Conservation (phyloP, 2,329 filamentous ascomycete genomes). For the Aplosporella prunicola region DNA sequence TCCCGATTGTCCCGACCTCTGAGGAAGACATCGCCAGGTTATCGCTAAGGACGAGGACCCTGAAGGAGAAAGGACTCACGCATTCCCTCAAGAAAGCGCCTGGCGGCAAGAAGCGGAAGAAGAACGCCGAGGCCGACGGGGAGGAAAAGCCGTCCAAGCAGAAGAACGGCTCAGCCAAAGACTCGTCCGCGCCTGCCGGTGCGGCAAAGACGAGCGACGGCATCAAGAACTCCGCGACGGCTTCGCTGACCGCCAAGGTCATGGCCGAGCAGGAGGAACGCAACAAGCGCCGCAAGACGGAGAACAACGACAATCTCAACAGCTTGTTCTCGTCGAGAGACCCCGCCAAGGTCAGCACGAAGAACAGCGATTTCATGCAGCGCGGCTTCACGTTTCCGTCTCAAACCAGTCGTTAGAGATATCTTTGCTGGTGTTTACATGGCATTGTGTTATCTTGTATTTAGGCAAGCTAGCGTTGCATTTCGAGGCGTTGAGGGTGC, state of each 20-base stretch:
- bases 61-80: constrained; percentile 63
- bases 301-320: constrained; percentile 41
- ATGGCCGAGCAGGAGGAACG: constrained; percentile 75
- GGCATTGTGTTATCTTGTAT: too few relatives aligned
- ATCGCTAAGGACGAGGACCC: constrained; percentile 53
- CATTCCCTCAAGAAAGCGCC: constrained; percentile 79
- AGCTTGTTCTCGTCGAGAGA: constrained; percentile 37
- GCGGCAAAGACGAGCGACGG: constrained; percentile 33
- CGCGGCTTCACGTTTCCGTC: constrained; percentile 34
- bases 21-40: constrained; percentile 62
- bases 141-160: constrained; percentile 10
- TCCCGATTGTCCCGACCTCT: constrained; percentile 68
- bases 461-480: too few relatives aligned
- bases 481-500: too few relatives aligned
- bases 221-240: constrained; percentile 84
- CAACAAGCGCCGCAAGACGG: constrained; percentile 68
- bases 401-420: neutral
- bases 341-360: constrained; percentile 20
- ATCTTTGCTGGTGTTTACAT: too few relatives aligned
- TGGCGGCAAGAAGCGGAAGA: constrained; percentile 50
- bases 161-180: constrained; percentile 1
- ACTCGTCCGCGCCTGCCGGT: too few relatives aligned
- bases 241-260: constrained; percentile 76
- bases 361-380: constrained; percentile 42
- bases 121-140: constrained; percentile 40